Evolutionary conservation across 2,329 filamentous ascomycete genomes (phyloP).

Genomic region (Mycosphaerelloides madeirae): DNA sequence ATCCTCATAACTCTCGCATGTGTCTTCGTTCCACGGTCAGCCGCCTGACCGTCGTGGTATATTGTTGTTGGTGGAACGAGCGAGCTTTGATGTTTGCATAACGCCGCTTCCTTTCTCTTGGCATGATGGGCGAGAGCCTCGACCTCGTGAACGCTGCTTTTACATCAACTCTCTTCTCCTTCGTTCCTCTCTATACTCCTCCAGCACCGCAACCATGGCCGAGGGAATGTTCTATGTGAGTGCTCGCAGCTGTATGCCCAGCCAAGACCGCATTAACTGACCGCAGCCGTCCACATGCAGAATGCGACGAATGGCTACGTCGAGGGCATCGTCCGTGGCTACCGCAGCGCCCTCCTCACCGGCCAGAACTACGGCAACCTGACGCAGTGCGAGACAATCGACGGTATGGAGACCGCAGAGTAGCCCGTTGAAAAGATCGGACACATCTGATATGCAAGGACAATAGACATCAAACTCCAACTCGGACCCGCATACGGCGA

Average conservation of each 20-base stretch:
- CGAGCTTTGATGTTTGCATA: not conserved
- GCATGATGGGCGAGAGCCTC: not conserved
- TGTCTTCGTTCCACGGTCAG: too few relatives aligned
- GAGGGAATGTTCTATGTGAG: conserved; percentile 39
- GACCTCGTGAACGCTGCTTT: not conserved
- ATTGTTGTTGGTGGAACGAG: too few relatives aligned
- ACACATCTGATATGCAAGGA: not conserved
- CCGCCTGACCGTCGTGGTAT: too few relatives aligned
- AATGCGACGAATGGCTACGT: conserved; percentile 67
- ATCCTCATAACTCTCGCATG: too few relatives aligned
- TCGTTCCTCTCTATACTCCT: not conserved
- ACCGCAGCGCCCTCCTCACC: conserved; percentile 89
- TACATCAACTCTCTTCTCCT: conserved; percentile 1
- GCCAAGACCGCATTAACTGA: conserved; percentile 2
- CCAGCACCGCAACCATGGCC: conserved; percentile 34
- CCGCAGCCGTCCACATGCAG: conserved; percentile 37
- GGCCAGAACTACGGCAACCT: conserved; percentile 89
- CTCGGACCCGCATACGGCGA: conserved; percentile 95
- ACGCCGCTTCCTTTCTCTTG: not conserved
- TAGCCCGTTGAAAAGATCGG: too few relatives aligned
- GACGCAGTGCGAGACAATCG: conserved; percentile 95
- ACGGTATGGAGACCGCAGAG: conserved; percentile 56
- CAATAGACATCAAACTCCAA: conserved; percentile 89
- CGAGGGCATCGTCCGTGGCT: conserved; percentile 95
- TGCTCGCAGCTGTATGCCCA: conserved; percentile 13